These are phyloP conservation scores for Mycena latifolia DNA, from an alignment of 768 basidiomycete genomes.

Conservation along the genomic window DNA sequence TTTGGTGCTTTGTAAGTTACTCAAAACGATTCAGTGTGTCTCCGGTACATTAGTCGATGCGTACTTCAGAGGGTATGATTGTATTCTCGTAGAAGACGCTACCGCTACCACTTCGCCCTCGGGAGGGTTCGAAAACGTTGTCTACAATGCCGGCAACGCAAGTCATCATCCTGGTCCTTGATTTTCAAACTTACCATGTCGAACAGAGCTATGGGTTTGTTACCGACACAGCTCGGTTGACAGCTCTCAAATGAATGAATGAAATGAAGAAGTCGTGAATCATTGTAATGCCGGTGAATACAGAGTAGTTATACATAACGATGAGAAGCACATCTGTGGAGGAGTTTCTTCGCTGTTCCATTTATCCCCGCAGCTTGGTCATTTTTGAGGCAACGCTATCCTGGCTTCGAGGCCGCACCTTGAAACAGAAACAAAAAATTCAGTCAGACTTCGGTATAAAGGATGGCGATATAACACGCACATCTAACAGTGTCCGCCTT, in stretches of 20 bases:
- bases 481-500: slow-evolving; percentile 54
- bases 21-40: slow-evolving; percentile 60
- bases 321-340: not conserved
- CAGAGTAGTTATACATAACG: slow-evolving; percentile 22
- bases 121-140: slow-evolving; percentile 67
- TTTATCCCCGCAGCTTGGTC: not conserved
- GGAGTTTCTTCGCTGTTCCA: not conserved
- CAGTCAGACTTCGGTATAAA: slow-evolving; percentile 1
- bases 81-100: slow-evolving; percentile 67
- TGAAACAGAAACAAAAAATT: too few relatives aligned
- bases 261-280: slow-evolving; percentile 29
- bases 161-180: slow-evolving; percentile 37
- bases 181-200: not conserved
- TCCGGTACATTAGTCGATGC: slow-evolving; percentile 73
- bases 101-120: slow-evolving; percentile 74
- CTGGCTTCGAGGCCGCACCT: slow-evolving; percentile 45
- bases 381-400: slow-evolving; percentile 7
- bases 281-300: slow-evolving; percentile 15
- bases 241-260: slow-evolving; percentile 34
- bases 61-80: slow-evolving; percentile 74
- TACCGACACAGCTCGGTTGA: slow-evolving; percentile 49
- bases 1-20: not conserved
- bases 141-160: slow-evolving; percentile 69
- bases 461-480: slow-evolving; percentile 36
- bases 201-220: slow-evolving; percentile 67